phyloP scores from a whole-genome alignment of 2,329 filamentous ascomycete genomes.

The Colletotrichum echinochloae region DNA sequence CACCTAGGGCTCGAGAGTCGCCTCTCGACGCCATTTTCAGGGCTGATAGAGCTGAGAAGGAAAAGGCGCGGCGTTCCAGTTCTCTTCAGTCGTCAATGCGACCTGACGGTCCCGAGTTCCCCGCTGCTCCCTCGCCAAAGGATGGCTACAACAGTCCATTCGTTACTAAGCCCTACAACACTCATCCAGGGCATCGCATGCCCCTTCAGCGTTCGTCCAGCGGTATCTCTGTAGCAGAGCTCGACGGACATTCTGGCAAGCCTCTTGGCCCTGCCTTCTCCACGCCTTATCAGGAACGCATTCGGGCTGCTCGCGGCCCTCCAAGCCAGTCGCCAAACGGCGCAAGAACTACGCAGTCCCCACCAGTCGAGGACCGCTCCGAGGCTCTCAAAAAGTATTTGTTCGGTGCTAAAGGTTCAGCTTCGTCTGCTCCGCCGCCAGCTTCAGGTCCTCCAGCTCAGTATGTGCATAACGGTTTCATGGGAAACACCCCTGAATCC shows the following conservation, averaged over 20 bases:
- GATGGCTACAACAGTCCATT: slow-evolving; percentile 43
- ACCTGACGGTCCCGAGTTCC: slow-evolving; percentile 62
- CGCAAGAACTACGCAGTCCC: slow-evolving; percentile 23
- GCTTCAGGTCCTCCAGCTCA: slow-evolving; percentile 17
- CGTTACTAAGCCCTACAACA: slow-evolving; percentile 30
- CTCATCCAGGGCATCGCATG: slow-evolving; percentile 34
- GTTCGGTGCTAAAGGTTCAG: slow-evolving; percentile 56
- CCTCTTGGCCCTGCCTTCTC: slow-evolving; percentile 76
- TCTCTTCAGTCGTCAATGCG: slow-evolving; percentile 57
- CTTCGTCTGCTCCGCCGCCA: slow-evolving; percentile 28
- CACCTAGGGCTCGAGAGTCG: slow-evolving; percentile 66
- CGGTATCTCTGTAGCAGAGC: slow-evolving; percentile 75
- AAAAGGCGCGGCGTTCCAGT: slow-evolving; percentile 67
- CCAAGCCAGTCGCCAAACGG: slow-evolving; percentile 37
- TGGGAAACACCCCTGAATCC: slow-evolving; percentile 5
- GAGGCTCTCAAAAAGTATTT: slow-evolving; percentile 70
- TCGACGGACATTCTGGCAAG: slow-evolving; percentile 69
- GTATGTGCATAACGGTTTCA: slow-evolving; percentile 16
- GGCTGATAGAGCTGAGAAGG: slow-evolving; percentile 83
- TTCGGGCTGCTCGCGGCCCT: slow-evolving; percentile 63
- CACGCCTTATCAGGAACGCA: slow-evolving; percentile 72
- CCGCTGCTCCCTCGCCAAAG: slow-evolving; percentile 56
- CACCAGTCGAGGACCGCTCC: slow-evolving; percentile 48
- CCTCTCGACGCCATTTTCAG: slow-evolving; percentile 92
- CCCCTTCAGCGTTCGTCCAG: slow-evolving; percentile 42